A percentile compares a stretch with the other conserved stretches of the same genome.
Evolutionary conservation across 2,329 filamentous ascomycete genomes (phyloP).

Genomic region (Talaromyces amestolkiae): DNA sequence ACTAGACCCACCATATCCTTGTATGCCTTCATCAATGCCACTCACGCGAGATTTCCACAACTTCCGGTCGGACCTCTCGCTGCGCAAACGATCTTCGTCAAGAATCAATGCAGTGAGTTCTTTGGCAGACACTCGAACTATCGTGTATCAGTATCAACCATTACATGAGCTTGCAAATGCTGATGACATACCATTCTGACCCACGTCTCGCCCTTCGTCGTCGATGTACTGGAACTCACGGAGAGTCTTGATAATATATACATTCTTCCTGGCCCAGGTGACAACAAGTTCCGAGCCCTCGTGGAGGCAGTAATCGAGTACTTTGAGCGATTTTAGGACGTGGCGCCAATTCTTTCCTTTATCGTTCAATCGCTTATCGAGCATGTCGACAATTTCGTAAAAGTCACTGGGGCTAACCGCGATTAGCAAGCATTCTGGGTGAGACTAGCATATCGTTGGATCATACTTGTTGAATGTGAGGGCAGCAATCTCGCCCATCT

Average conservation of each 20-base stretch:
- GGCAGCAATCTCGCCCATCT: conserved; percentile 98
- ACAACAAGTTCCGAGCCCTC: conserved; percentile 96
- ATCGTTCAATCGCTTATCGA: conserved; percentile 97
- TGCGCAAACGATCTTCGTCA: conserved; percentile 88
- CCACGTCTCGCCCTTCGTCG: conserved; percentile 91
- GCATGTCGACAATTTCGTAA: conserved; percentile 99
- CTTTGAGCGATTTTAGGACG: conserved; percentile 94
- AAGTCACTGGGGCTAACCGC: conserved; percentile 80
- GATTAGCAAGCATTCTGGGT: background rate
- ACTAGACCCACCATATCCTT: conserved; percentile 41
- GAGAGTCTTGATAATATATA: conserved; percentile 98
- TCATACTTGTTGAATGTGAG: conserved; percentile 96
- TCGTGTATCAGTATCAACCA: conserved; percentile 12
- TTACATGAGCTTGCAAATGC: background rate
- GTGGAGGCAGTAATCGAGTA: conserved; percentile 95
- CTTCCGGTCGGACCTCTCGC: conserved; percentile 86
- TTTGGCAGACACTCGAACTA: conserved; percentile 93
- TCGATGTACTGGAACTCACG: conserved; percentile 96
- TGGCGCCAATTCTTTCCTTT: conserved; percentile 99
- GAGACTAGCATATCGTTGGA: background rate
- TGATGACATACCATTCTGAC: conserved; percentile 76
- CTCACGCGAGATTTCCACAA: conserved; percentile 96
- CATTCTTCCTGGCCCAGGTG: conserved; percentile 95
- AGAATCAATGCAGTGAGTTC: conserved; percentile 88
- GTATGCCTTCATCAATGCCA: conserved; percentile 74